Evolutionary conservation across 768 basidiomycete genomes (phyloP).

Genomic region (Terana coerulea): DNA sequence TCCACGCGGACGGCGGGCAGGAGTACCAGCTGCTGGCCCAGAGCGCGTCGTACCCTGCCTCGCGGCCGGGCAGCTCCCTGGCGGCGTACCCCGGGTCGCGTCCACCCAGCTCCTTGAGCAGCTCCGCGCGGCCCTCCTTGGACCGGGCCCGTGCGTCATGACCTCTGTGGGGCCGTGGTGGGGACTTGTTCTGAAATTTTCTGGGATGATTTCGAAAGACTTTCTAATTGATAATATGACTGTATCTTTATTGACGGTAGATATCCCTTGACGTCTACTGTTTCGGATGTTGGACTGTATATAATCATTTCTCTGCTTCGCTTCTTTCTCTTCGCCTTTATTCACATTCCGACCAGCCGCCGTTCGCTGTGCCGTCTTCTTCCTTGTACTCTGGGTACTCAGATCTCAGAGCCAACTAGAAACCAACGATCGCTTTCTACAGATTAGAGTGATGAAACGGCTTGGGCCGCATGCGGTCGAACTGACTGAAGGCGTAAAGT

Average conservation of each 20-base stretch:
- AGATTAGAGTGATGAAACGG: too few species aligned
- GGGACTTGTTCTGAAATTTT: not conserved
- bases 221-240: not conserved
- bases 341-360: too few species aligned
- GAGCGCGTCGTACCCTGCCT: constrained; percentile 16
- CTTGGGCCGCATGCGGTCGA: too few species aligned
- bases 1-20: constrained; percentile 2
- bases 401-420: too few species aligned
- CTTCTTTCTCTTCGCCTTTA: too few species aligned
- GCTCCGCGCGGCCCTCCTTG: constrained; percentile 11
- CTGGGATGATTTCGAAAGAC: not conserved
- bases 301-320: too few species aligned
- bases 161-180: not conserved
- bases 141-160: constrained; percentile 6
- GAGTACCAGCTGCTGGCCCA: constrained; percentile 12
- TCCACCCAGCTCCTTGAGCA: constrained; percentile 22
- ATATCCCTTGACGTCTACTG: too few species aligned
- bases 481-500: too few species aligned
- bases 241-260: constrained; percentile 11
- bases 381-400: too few species aligned
- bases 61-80: constrained; percentile 18
- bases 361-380: too few species aligned
- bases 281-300: too few species aligned
- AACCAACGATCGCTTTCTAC: too few species aligned
- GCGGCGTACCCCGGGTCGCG: constrained; percentile 15